Conservation (phyloP, 2,329 filamentous ascomycete genomes). For the Dactylellina drechsleri region DNA sequence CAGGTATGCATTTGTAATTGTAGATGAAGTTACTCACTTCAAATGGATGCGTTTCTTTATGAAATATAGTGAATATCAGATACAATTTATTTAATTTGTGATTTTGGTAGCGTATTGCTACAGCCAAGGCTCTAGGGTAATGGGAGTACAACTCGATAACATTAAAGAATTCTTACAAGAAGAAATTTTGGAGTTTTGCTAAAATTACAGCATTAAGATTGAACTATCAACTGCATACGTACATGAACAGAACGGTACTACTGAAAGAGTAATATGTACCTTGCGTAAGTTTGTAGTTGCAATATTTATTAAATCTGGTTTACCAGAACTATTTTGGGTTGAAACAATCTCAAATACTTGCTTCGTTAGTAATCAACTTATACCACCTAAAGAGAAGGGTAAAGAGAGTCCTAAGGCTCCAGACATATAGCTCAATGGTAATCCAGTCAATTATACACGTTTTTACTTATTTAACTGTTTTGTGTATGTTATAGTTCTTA, state of each 20-base stretch:
- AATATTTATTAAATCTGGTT: no score
- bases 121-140: no score
- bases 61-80: not conserved
- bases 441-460: slow-evolving; percentile 2
- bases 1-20: not conserved
- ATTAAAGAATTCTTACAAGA: no score
- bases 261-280: not conserved
- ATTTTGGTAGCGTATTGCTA: no score
- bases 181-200: no score
- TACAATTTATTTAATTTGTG: not conserved
- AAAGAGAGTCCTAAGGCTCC: no score
- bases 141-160: no score
- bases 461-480: not conserved
- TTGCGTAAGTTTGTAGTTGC: not conserved
- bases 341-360: not conserved
- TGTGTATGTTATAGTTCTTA: not conserved
- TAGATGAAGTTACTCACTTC: not conserved
- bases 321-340: not conserved
- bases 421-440: no score
- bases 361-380: not conserved
- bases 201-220: no score
- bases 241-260: not conserved
- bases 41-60: not conserved
- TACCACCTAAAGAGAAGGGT: not conserved
- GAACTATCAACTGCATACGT: not conserved